Evolutionary conservation across 495 filamentous ascomycete species (phyloP), one percentile per base, ranked within the genome.

Genomic region (Aspergillus homomorphus): DNA sequence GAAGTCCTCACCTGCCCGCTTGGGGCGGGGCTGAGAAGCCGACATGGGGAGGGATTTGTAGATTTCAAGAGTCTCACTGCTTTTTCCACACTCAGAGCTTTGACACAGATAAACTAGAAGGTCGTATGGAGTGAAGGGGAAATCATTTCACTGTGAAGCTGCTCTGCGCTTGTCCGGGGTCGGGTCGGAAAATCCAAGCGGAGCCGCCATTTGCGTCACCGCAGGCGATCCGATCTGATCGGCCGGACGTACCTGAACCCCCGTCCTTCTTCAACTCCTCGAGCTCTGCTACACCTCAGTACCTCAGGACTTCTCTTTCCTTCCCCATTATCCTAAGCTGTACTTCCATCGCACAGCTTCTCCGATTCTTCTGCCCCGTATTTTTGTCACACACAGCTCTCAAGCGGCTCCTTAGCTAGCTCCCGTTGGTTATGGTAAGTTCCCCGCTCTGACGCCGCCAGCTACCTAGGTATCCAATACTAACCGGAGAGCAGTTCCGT

Each of bases 1-100:
- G 65, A 89, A 94, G 63, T 86, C 84, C 70, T 96, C 92, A 54
- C 85, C 89, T 4, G 84, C 87, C 58, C 89, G 84, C 73, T 92
- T 96, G 2, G 93, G 90, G 19, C 90, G 89, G 30, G 84, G 86
- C 46, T 80, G 79, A 61, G 82, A 77, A 45, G 82, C 80, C 15
- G 86, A 79, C 88, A 91, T 92, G 48, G 42, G 41, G 41, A 18
- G 24, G 33, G n/a, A n/a, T 30, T 55, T 38, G 53, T 2, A 26
- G 14, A 21, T 12, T 2, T 28, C n/a, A 23, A 14, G 18, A 49
- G 51, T 51, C 21, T 21, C 26, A 16, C 22, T 20, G 21, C 4
- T n/a, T 6, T 26, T n/a, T n/a, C 7, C 14, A 38, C 8, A 9
- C 24, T 2, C 22, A 18, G 8, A n/a, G n/a, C n/a, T 38, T 46